These are phyloP conservation scores for Fragaria iinumae DNA, from an alignment of 306 rosid species.

Conservation along the genomic window DNA sequence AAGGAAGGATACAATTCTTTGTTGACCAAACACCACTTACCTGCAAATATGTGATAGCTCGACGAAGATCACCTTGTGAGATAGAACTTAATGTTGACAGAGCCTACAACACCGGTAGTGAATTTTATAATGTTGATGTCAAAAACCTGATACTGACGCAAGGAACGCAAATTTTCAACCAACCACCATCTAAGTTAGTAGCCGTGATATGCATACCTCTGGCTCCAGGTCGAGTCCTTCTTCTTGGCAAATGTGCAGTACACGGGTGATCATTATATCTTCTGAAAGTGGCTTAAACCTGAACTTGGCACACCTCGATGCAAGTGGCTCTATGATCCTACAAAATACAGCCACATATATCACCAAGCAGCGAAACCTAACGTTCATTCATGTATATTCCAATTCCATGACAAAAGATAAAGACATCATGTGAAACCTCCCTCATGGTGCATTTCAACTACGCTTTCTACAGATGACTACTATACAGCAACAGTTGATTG, in stretches of 20 bases:
- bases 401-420: neutral
- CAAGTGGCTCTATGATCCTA: conserved; percentile 98
- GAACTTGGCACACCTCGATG: conserved; percentile 95
- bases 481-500: neutral
- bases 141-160: conserved; percentile 11
- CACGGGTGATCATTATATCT: conserved; percentile 73
- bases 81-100: conserved; percentile 78
- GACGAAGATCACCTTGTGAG: conserved; percentile 96
- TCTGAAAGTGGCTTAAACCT: conserved; percentile 97
- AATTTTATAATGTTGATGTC: conserved; percentile 14
- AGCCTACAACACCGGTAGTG: conserved; percentile 43
- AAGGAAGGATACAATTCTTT: neutral
- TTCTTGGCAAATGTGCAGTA: conserved; percentile 70
- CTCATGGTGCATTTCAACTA: neutral
- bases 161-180: conserved; percentile 12
- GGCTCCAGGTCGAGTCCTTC: conserved; percentile 81
- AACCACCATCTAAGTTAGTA: conserved; percentile 6
- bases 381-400: conserved; percentile 10
- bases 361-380: conserved; percentile 18
- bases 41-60: conserved; percentile 95
- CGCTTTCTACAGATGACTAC: neutral
- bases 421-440: neutral
- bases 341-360: conserved; percentile 16
- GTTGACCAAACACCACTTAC: conserved; percentile 33
- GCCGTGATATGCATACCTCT: conserved; percentile 47